phyloP scores from a whole-genome alignment of 1,139 yeast species.

The Geotrichum histeridarum region DNA sequence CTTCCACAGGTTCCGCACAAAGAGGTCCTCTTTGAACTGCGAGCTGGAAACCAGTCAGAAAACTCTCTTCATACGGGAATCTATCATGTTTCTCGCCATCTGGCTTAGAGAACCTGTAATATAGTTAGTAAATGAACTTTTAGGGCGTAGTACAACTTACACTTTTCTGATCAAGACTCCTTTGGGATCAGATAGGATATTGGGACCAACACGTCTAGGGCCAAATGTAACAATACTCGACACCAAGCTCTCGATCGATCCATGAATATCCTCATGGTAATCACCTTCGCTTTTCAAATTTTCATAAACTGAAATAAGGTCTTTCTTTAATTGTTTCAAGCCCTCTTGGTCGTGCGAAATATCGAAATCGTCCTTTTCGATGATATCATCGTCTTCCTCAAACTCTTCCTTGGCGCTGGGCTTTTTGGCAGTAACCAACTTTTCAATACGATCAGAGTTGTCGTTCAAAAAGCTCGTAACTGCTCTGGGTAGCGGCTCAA shows the following conservation, averaged over 20 bases:
- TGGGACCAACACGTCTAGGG: constrained; percentile 72
- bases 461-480: constrained; percentile 49
- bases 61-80: constrained; percentile 54
- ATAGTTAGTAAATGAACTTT: neutral
- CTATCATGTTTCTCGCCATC: neutral
- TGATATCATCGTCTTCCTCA: constrained; percentile 1
- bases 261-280: constrained; percentile 26
- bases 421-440: constrained; percentile 24
- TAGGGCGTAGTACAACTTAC: constrained; percentile 1
- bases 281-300: constrained; percentile 17
- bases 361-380: neutral
- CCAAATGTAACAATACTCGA: constrained; percentile 62
- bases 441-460: constrained; percentile 43
- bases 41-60: constrained; percentile 79
- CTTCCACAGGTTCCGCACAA: constrained; percentile 82
- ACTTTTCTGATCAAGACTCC: constrained; percentile 19
- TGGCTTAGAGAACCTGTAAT: neutral
- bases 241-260: constrained; percentile 1
- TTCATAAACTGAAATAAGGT: constrained; percentile 7
- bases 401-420: constrained; percentile 3
- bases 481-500: constrained; percentile 53
- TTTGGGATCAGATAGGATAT: constrained; percentile 59
- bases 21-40: constrained; percentile 84
- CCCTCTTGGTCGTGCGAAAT: constrained; percentile 6
- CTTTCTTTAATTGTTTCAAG: constrained; percentile 7